A percentile compares a stretch with the other conserved stretches of the same genome.
These are phyloP conservation scores for Plantago lanceolata DNA, from an alignment of 305 asterid species.

Conservation along the genomic window DNA sequence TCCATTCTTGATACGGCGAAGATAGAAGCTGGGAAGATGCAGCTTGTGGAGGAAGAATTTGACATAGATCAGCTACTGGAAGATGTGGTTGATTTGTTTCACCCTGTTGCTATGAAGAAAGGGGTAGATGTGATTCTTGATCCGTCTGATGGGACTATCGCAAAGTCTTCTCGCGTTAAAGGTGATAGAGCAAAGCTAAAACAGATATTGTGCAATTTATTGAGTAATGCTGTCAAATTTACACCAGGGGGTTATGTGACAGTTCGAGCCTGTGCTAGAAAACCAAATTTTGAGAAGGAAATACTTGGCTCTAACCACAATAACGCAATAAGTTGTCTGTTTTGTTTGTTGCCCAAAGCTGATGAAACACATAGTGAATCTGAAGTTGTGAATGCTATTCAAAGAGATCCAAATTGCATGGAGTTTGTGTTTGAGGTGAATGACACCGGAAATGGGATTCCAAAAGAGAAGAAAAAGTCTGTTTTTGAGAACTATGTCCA, in stretches of 20 bases:
- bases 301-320: conserved; percentile 27
- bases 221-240: conserved; percentile 57
- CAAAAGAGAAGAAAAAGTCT: conserved; percentile 41
- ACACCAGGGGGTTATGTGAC: conserved; percentile 44
- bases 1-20: conserved; percentile 69
- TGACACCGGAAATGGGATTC: conserved; percentile 61
- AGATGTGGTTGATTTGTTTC: conserved; percentile 58
- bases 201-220: conserved; percentile 47
- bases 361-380: conserved; percentile 16
- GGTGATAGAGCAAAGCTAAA: conserved; percentile 51
- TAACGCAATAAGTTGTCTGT: conserved; percentile 22
- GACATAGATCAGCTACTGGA: conserved; percentile 52
- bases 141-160: conserved; percentile 50
- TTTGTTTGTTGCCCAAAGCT: conserved; percentile 26
- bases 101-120: conserved; percentile 52
- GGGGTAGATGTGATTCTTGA: conserved; percentile 73
- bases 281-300: conserved; percentile 32
- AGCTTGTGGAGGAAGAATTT: conserved; percentile 64
- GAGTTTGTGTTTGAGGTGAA: conserved; percentile 49
- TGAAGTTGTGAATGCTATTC: conserved; percentile 24
- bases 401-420: conserved; percentile 34
- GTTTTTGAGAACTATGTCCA: conserved; percentile 57
- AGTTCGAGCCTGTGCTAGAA: conserved; percentile 45
- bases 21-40: conserved; percentile 75
- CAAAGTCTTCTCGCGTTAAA: conserved; percentile 34